Base-by-base conservation (phyloP, 2,329 filamentous ascomycete genomes). In the Aspergillus novofumigatus region DNA sequence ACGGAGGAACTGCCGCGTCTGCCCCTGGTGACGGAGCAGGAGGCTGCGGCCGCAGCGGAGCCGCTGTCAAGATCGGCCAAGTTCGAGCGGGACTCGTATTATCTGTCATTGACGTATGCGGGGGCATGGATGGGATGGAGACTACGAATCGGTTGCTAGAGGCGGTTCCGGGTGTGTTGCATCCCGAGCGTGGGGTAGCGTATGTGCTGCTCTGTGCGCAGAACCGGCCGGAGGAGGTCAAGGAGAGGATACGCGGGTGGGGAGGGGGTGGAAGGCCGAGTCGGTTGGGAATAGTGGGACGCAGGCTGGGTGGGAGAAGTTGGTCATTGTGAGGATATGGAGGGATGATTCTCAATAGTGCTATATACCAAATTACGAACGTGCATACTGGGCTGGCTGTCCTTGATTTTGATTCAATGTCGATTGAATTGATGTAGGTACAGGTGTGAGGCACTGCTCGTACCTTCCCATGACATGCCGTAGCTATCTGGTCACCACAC, bases 121-220 rank as follows among this genome's bases (percentile, higher is more conserved):
- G 94, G 26, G 94, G 94, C 0, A 76, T 78, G 29, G 89, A 97
- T 71, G 94, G 94, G 5, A 99, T 99, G 93, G 91, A 96, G 77
- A 91, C 88, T 26, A 99, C 93, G 49, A 84, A 93, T 60, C 81
- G 90, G 44, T 77, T 99, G 62, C 78, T 99, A 42, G 83, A 83
- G 9, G 80, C 83, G 35, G 75, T 99, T 62, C 88, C 90, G 0
- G 70, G 71, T 0, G 77, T 90, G 1, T 71, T 99, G 65, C 80
- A 78, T 62, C 80, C 81, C 0, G 69, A 71, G 0, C 78, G 86
- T 35, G 94, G 94, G 0, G 90, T 93, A 48, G 92, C 92, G 0
- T 99, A 97, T 73, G 77, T 99, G 54, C 75, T 99, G 57, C 82
- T 99, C 4, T 97, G 94, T 72, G 88, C 89, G 58, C 91, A 95